phyloP scores from a whole-genome alignment of 176 grass and related monocot species.

The Luzula sylvatica region DNA sequence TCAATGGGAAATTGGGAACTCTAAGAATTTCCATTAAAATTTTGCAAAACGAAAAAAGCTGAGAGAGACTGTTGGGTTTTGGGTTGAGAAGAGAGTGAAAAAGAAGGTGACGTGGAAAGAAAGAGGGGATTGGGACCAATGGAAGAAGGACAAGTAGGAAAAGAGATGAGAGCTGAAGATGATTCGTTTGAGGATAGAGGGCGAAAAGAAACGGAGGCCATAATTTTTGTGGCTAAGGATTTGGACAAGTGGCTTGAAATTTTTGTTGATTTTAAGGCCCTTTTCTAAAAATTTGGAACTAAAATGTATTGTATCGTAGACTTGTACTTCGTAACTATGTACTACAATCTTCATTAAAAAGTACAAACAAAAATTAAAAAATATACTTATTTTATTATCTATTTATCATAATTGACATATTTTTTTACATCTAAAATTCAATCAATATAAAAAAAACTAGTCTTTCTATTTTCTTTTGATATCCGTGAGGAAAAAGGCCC shows the following conservation, averaged over 20 bases:
- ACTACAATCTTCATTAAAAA: slow-evolving; percentile 12
- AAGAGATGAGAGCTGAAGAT: slow-evolving; percentile 30
- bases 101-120: slow-evolving; percentile 29
- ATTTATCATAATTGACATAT: no score
- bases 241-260: slow-evolving; percentile 12
- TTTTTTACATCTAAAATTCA: no score
- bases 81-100: not conserved
- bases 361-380: not conserved
- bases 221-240: slow-evolving; percentile 14
- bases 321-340: no score
- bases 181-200: slow-evolving; percentile 17
- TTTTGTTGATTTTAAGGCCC: not conserved
- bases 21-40: slow-evolving; percentile 22
- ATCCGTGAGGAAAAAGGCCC: no score
- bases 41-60: slow-evolving; percentile 13
- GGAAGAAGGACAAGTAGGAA: slow-evolving; percentile 17
- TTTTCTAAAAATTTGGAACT: slow-evolving; percentile 2
- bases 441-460: no score
- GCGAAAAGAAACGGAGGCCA: slow-evolving; percentile 9
- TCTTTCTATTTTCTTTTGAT: no score
- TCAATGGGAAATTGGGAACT: slow-evolving; percentile 20
- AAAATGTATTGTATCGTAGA: no score
- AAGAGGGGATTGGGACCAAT: slow-evolving; percentile 6
- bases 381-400: no score
- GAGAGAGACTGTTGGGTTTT: not conserved